A percentile compares a stretch with the other conserved stretches of the same genome.
Evolutionary conservation across 805 yeast species (phyloP).

Genomic region (Pichia paraexigua): DNA sequence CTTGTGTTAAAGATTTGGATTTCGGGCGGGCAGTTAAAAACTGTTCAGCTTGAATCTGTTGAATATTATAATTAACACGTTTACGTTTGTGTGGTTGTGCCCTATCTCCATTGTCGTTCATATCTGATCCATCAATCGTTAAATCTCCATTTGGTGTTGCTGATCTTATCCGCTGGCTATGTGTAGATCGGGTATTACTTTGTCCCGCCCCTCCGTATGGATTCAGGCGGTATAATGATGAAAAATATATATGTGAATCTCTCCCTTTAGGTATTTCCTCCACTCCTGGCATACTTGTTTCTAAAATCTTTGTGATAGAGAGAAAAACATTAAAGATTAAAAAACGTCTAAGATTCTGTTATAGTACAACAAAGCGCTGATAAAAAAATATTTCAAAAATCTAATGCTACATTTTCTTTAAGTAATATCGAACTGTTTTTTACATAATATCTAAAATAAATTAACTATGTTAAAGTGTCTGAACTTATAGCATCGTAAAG

Average conservation of each 20-base stretch:
- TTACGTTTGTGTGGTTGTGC: constrained; percentile 18
- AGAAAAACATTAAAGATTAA: no score
- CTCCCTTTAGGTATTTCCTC: constrained; percentile 25
- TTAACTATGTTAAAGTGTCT: neutral
- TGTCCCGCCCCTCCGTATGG: neutral
- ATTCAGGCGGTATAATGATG: constrained; percentile 21
- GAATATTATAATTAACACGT: constrained; percentile 29
- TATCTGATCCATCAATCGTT: neutral
- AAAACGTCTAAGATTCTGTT: neutral
- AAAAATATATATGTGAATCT: constrained; percentile 18
- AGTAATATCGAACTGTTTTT: neutral
- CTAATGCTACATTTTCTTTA: neutral
- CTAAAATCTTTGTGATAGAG: neutral
- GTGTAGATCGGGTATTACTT: neutral
- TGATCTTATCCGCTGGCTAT: neutral
- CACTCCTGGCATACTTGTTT: constrained; percentile 20
- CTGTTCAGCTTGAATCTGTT: constrained; percentile 25
- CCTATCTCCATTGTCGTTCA: neutral
- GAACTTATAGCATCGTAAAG: neutral
- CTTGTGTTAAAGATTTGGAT: constrained; percentile 12
- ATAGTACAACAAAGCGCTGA: neutral
- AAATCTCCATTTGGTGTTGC: neutral
- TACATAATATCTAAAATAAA: neutral
- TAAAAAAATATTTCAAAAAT: neutral
- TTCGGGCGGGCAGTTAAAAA: constrained; percentile 10